Evolutionary conservation across 208 protist genomes (phyloP), one percentile per base, ranked within the genome.

Genomic region (Blechomonas ayalai): DNA sequence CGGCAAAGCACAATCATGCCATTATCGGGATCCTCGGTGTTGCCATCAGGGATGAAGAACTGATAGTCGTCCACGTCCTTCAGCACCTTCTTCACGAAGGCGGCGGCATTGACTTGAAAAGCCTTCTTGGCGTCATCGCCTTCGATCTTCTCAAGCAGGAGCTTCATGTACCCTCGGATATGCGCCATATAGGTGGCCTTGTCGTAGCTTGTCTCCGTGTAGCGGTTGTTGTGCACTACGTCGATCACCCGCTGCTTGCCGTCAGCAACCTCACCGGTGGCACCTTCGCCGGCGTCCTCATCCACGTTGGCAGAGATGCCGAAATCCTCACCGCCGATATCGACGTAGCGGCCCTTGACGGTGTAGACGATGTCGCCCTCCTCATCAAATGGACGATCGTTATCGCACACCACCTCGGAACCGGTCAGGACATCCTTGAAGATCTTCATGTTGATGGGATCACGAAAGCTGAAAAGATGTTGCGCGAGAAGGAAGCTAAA

Each of bases 131-230:
- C 82, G 23, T 80, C 79, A 18, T 65, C 79, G 40, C 58, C 53
- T 50, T 90, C 66, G 59, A 96, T 89, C 45, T 71, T 66, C 59
- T 91, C 82, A 43, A 90, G 67, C 41, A 96, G 60, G 25, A 64
- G 56, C 81, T 92, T 91, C 82, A 96, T 93, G 85, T 93, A 93
- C 45, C 58, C 48, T 46, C 87, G 86, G 60, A 96, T 89, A 82
- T 96, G 78, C 36, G 81, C 81, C 71, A 88, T 92, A 77, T 93
- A 96, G 26, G 67, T 78, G 42, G 75, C 74, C 85, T 96, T 96
- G 77, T 96, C 89, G 73, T 93, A 96, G 61, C 52, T 77, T 32
- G 86, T 94, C 76, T 92, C 85, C 42, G 70, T 82, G 73, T 94
- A 90, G 59, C 82, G 77, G 66, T 92, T 92, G 67, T 80, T 82